These are phyloP conservation scores for Pseudogymnoascus sp. DNA, from an alignment of 2,329 filamentous ascomycete genomes.

Conservation along the genomic window DNA sequence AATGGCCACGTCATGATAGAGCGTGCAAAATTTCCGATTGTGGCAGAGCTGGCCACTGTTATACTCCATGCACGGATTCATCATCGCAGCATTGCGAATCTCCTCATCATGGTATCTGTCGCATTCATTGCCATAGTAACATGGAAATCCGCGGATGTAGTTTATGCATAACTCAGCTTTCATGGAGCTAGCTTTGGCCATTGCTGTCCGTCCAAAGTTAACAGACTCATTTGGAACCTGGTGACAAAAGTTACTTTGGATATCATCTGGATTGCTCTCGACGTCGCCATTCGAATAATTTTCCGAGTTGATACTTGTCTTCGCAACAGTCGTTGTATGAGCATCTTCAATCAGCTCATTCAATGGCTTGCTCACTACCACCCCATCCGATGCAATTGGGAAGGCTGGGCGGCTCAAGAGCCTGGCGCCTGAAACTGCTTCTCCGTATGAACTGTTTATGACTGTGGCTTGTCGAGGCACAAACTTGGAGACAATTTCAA, in stretches of 20 bases:
- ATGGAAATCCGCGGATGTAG: not conserved
- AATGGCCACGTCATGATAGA: not conserved
- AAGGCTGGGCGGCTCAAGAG: not conserved
- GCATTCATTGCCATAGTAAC: not conserved
- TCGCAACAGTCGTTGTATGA: not conserved
- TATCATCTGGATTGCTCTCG: not conserved
- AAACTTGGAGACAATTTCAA: not conserved
- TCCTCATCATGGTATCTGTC: not conserved
- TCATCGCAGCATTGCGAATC: not conserved
- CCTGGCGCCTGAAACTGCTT: not conserved
- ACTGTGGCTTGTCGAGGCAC: not conserved
- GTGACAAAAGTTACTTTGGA: not conserved
- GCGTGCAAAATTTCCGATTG: constrained; percentile 3
- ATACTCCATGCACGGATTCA: not conserved
- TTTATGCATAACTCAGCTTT: not conserved
- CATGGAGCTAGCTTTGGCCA: not conserved
- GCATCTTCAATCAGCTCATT: not conserved
- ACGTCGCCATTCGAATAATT: not conserved
- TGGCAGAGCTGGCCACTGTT: not conserved
- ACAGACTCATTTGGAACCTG: not conserved
- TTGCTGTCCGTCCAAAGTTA: not conserved
- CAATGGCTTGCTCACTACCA: not conserved
- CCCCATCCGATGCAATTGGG: not conserved
- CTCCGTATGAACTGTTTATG: not conserved
- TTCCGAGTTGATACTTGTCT: not conserved